These are phyloP conservation scores for Orbilia ellipsospora DNA, from an alignment of 2,329 filamentous ascomycete species.

Conservation along the genomic window DNA sequence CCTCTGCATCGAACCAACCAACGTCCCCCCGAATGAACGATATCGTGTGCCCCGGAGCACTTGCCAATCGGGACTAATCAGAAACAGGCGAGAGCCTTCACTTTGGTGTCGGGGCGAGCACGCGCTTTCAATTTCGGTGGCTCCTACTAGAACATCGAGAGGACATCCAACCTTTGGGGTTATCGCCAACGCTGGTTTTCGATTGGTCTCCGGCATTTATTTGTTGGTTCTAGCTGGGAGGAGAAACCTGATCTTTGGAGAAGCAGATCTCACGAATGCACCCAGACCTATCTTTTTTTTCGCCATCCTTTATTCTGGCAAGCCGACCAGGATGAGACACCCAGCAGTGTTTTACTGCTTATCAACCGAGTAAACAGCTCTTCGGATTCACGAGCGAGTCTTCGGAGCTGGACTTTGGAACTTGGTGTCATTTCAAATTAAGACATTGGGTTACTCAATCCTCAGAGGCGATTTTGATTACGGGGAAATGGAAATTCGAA, in stretches of 20 bases:
- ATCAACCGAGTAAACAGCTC: not conserved
- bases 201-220: constrained; percentile 5
- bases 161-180: not conserved
- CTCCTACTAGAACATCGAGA: not conserved
- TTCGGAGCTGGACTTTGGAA: constrained; percentile 8
- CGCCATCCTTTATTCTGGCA: not conserved
- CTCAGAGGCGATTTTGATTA: constrained; percentile 11
- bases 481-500: constrained; percentile 25
- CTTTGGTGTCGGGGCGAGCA: not conserved
- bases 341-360: not conserved
- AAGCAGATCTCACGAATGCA: not conserved
- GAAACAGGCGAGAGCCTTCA: constrained; percentile 27
- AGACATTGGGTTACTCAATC: not conserved
- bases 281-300: not conserved
- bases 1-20: constrained; percentile 21
- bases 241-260: no score
- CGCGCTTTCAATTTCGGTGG: not conserved
- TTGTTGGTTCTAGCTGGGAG: not conserved
- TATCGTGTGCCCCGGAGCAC: constrained; percentile 46
- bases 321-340: not conserved
- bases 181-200: constrained; percentile 1
- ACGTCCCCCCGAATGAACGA: constrained; percentile 21
- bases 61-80: constrained; percentile 34
- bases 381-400: constrained; percentile 5
- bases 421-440: constrained; percentile 33